Base-by-base conservation (phyloP, 2,329 filamentous ascomycete genomes). In the Penicillium italicum region DNA sequence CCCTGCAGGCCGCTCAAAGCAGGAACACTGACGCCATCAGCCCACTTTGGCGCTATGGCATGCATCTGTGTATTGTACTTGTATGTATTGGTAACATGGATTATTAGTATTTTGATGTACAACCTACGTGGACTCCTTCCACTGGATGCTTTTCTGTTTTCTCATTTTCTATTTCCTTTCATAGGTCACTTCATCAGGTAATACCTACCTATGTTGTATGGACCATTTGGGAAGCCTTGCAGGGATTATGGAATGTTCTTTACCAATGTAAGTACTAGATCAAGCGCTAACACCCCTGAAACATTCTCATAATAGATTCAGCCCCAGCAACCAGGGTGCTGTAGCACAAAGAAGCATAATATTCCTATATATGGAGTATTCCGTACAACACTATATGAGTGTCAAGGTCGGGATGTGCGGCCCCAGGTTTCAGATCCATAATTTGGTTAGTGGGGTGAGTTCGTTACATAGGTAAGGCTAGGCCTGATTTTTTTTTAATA, bases 391-490 rank as follows among this genome's bases (percentile, higher is more conserved):
- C 6, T 6, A 8, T 26, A 41, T n/a, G 24, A 42, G 24, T 61
- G 48, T 63, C 48, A 56, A 61, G 53, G 58, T 51, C 55, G 55
- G 56, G 63, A 61, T 61, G 56, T 62, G 62, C 63, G 63, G 60
- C 63, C 63, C 63, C 63, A 65, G 63, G 61, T 65, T 65, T 62
- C 40, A 64, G 62, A 62, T 62, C 62, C 62, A 62, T 64, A 30
- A 24, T 46, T 50, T 34, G 1, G 1, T 24, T 42, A 52, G 63
- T 65, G 63, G 62, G 58, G 62, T 50, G 42, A 55, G 61, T 62
- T 65, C 60, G 57, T 59, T 24, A 24, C 24, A 28, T 28, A 9
- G 26, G 6, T 38, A 33, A 16, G n/a, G 24, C 22, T 42, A 11
- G 40, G 2, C 22, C 16, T 12, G 37, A 22, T 16, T 45, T 22